Conservation (phyloP, 2,329 filamentous ascomycete species). For the Exserohilum rostratum region DNA sequence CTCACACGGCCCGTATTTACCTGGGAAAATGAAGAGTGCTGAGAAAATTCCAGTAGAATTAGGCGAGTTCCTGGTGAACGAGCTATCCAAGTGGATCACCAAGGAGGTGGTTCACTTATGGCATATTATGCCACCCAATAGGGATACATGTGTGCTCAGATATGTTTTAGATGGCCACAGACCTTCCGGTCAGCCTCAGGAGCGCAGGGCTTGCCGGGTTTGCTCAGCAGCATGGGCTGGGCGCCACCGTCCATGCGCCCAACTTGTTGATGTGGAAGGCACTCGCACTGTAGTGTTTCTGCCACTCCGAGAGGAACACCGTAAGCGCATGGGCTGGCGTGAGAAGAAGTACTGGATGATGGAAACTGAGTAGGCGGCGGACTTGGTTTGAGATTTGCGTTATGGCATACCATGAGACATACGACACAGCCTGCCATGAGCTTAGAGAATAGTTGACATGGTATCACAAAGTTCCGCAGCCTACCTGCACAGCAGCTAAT, state of each 20-base stretch:
- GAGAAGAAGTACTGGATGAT: slow-evolving; percentile 15
- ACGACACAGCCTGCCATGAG: neutral
- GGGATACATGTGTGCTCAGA: slow-evolving; percentile 14
- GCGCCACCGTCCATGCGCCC: slow-evolving; percentile 16
- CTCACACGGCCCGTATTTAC: neutral
- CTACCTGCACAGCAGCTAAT: neutral
- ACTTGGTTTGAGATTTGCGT: neutral
- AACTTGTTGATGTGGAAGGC: slow-evolving; percentile 16
- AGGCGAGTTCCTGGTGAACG: slow-evolving; percentile 1
- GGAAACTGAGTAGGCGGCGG: neutral
- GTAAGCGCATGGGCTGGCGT: neutral
- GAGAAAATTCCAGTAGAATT: slow-evolving; percentile 4
- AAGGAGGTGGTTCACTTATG: neutral
- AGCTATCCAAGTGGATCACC: slow-evolving; percentile 8
- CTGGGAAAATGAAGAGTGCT: neutral
- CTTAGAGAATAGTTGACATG: neutral
- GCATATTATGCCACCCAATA: slow-evolving; percentile 8
- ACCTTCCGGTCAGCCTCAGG: slow-evolving; percentile 5
- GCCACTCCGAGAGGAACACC: slow-evolving; percentile 9
- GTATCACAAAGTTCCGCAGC: neutral
- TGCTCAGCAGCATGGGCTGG: slow-evolving; percentile 8
- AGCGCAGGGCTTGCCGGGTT: slow-evolving; percentile 7
- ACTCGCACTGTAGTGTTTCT: slow-evolving; percentile 19
- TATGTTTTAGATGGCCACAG: slow-evolving; percentile 12
- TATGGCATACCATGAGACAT: neutral